Evolutionary conservation across 1,139 yeast species (phyloP), one percentile per base, ranked within the genome.

Genomic region (Hemisphaericaspora xylanilytica): DNA sequence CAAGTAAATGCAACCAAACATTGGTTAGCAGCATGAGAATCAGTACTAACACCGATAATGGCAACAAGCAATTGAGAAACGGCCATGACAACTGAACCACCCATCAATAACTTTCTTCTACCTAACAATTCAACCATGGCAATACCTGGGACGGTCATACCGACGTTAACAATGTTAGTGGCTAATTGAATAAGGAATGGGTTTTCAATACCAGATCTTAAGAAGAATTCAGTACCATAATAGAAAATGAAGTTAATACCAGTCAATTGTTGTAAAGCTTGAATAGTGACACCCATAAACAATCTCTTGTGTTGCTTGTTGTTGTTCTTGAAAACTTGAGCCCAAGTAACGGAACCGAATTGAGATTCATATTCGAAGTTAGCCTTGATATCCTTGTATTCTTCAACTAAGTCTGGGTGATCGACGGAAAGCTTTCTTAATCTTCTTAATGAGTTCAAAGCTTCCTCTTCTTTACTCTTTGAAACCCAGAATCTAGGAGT

Each of bases 171-270:
- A 49, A 66, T 61, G 47, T 59, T 63, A 17, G 67, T 61, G 33
- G 68, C 68, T 46, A 64, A 53, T 35, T 65, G 55, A 39, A 56
- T 62, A 38, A 61, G 49, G 58, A 67, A 67, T 36, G 63, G 61
- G 50, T 74, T 70, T 10, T 58, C 34, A 48, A 78, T 77, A 42
- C 82, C 81, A 36, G 83, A 78, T 40, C 68, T 60, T 51, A 70
- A 62, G 69, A 80, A 80, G 63, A 81, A 79, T 25, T 82, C 72
- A 16, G 87, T 81, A 55, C 86, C 85, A 49, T 69, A 81, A 65
- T 80, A 80, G 59, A 80, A 80, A 53, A 82, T 77, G 56, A 82
- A 84, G 66, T 83, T 83, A 54, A 81, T 73, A 62, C 89, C 90
- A 37, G 87, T 80, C 67, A 81, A 73, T 61, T 82, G 88, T 63